Conservation (phyloP, 306 rosid genomes). For the Fagus crenata region DNA sequence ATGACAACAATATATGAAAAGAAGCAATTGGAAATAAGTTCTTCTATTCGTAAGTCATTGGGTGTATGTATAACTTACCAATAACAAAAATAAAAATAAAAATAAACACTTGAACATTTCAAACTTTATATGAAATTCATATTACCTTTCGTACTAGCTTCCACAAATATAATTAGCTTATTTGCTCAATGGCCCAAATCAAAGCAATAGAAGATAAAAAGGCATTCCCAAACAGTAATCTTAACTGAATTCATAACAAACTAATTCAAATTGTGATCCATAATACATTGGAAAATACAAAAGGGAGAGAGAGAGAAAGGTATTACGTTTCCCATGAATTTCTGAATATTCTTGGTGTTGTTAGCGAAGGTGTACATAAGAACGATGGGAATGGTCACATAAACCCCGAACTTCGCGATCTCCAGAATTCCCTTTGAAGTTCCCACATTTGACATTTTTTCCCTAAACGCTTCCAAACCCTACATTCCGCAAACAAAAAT, state of each 20-base stretch:
- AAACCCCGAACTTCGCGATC: slow-evolving; percentile 83
- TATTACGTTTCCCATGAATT: slow-evolving; percentile 74
- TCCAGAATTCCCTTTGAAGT: slow-evolving; percentile 79
- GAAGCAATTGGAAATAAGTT: not conserved
- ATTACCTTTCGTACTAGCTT: no score
- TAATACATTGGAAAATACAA: not conserved
- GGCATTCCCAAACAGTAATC: not conserved
- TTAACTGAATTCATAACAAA: not conserved
- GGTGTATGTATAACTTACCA: no score
- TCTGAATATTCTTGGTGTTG: slow-evolving; percentile 63
- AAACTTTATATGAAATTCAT: not conserved
- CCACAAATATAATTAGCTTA: no score
- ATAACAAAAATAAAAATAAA: no score
- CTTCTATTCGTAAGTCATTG: no score
- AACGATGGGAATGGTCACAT: slow-evolving; percentile 66
- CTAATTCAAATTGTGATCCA: not conserved
- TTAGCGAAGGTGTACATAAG: slow-evolving; percentile 76
- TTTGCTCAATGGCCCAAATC: no score
- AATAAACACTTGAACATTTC: no score
- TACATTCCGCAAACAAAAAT: no score
- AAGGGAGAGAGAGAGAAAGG: not conserved
- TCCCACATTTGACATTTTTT: slow-evolving; percentile 60
- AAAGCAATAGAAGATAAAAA: not conserved
- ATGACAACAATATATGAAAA: not conserved
- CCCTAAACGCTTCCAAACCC: not conserved